Base-by-base conservation (phyloP, 2,329 filamentous ascomycete species). In the Pseudogymnoascus sp. region DNA sequence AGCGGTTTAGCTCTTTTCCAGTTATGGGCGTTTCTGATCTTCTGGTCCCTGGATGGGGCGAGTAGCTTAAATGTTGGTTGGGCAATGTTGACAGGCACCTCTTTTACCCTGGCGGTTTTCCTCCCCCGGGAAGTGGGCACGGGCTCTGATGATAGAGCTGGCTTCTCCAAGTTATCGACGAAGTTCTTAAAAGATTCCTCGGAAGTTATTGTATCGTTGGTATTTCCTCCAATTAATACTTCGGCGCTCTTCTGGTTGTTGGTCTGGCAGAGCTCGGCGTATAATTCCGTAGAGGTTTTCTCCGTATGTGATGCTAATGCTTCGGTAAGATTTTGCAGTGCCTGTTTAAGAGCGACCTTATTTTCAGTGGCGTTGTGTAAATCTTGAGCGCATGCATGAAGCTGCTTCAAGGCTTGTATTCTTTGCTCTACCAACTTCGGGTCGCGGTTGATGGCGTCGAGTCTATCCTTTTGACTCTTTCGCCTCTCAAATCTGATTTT, bases 1-100 rank as follows among this genome's bases (percentile, higher is more conserved):
- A 60, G 58, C 26, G 58, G 58, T 21, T 31, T 60, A 3, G 58
- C 58, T 26, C 35, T 60, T 41, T 60, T 60, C 58, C 58, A 60
- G 23, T 60, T 60, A 5, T 41, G 33, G 6, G 33, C 38, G 58
- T 60, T 41, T 38, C 4, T 38, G 33, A 39, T 38, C 38, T 60
- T 60, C 35, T 60, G 35, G 21, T 39, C 58, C 6, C 21, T 60
- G 5, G 58, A 39, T 31, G 58, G 58, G 21, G 33, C 38, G 16
- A 60, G 58, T 7, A 39, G 58, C 38, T 60, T 60, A 39, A 60
- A 60, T 31, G 19, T 39, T 60, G 58, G 58, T 5, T 41, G 58
- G 58, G 58, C 6, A 19, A 60, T 39, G 19, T 60, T 60, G 12
- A 26, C 8, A 35, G 49, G 29, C n/a, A 55, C 16, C 49, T 55